Evolutionary conservation across 768 basidiomycete species (phyloP).

Genomic region (Mycena latifolia): DNA sequence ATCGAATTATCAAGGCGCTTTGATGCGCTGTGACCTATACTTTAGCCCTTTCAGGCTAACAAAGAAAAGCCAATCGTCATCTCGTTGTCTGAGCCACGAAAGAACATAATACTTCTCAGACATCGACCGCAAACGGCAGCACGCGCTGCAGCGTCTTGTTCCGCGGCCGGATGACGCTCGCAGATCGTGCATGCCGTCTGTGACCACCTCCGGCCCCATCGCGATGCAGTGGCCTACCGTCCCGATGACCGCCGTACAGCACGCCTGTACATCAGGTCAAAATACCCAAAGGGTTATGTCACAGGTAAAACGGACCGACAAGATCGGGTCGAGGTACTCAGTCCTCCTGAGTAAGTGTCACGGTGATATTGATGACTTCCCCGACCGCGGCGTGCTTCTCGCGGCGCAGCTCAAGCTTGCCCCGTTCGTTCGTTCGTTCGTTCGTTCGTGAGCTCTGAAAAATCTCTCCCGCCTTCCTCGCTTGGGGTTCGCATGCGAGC

Average conservation of each 20-base stretch:
- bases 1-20: too few species aligned
- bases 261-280: background rate
- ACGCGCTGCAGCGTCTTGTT: slow-evolving; percentile 12
- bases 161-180: slow-evolving; percentile 9
- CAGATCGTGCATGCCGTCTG: slow-evolving; percentile 3
- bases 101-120: too few species aligned
- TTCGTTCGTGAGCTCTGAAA: too few species aligned
- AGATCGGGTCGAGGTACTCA: slow-evolving; percentile 10
- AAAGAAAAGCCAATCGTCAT: too few species aligned
- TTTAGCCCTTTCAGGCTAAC: too few species aligned
- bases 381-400: slow-evolving; percentile 17
- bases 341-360: slow-evolving; percentile 16
- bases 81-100: too few species aligned
- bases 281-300: background rate
- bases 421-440: too few species aligned
- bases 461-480: too few species aligned
- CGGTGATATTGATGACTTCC: slow-evolving; percentile 25
- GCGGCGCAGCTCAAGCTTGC: background rate
- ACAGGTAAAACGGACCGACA: slow-evolving; percentile 14
- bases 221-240: slow-evolving; percentile 5
- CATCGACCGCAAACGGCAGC: slow-evolving; percentile 9
- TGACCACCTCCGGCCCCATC: background rate
- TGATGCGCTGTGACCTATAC: too few species aligned
- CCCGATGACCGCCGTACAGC: background rate
- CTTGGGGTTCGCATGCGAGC: too few species aligned